phyloP scores from a whole-genome alignment of 176 grass and related monocot genomes.

The Microstegium vimineum region DNA sequence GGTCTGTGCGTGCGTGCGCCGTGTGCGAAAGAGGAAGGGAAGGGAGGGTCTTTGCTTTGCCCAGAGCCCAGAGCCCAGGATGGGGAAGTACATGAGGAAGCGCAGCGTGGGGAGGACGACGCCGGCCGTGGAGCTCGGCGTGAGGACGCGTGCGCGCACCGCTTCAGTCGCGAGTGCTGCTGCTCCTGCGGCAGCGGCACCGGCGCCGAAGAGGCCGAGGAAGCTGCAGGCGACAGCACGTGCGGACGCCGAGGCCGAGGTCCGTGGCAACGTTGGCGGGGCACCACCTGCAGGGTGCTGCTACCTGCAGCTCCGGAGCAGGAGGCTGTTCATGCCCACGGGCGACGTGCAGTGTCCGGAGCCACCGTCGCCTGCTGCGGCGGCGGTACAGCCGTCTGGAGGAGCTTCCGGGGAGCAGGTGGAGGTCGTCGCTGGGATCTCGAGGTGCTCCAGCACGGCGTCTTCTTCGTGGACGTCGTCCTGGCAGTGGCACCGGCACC shows the following conservation, averaged over 20 bases:
- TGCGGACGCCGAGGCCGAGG: not conserved
- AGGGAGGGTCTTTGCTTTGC: not conserved
- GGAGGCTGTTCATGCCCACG: slow-evolving; percentile 39
- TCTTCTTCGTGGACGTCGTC: slow-evolving; percentile 21
- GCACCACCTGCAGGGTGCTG: not conserved
- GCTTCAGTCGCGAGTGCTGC: not conserved
- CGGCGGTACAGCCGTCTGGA: not conserved
- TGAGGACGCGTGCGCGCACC: slow-evolving; percentile 44
- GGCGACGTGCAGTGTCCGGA: not conserved
- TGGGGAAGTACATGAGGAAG: slow-evolving; percentile 67
- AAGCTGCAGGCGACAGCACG: not conserved
- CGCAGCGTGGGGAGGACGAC: not conserved
- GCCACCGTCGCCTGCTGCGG: not conserved
- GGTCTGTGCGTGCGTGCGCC: not conserved
- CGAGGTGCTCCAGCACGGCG: slow-evolving; percentile 54
- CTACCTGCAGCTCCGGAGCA: slow-evolving; percentile 60
- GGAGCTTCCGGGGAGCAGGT: not conserved
- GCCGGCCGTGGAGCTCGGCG: slow-evolving; percentile 47
- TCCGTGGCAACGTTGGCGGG: not conserved
- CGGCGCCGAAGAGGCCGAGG: slow-evolving; percentile 21
- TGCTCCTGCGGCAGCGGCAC: no score
- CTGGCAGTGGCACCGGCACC: no score
- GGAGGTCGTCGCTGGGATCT: not conserved
- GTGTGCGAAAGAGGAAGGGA: not conserved
- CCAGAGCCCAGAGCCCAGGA: not conserved